These are phyloP conservation scores for Eucalyptus tenuipes DNA, from an alignment of 345 rosid species.

Conservation along the genomic window DNA sequence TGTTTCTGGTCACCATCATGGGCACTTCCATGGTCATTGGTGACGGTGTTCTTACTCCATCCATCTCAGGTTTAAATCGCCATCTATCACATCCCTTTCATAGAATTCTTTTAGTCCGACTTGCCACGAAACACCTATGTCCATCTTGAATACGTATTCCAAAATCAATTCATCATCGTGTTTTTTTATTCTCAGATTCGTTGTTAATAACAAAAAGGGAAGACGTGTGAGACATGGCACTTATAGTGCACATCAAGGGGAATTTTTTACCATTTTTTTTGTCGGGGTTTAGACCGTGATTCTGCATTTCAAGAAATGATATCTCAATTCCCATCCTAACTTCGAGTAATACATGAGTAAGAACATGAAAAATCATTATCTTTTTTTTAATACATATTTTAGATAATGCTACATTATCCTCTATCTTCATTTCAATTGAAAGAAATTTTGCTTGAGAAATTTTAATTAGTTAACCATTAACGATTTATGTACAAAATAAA, in stretches of 20 bases:
- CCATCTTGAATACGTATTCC: not conserved
- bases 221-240: not conserved
- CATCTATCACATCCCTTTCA: not conserved
- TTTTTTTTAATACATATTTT: no score
- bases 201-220: not conserved
- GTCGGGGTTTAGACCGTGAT: not conserved
- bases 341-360: not conserved
- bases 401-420: not conserved
- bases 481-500: no score
- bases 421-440: not conserved
- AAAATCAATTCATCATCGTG: not conserved
- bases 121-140: not conserved
- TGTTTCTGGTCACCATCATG: slow-evolving; percentile 6
- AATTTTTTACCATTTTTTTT: not conserved
- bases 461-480: not conserved
- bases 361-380: not conserved
- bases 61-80: not conserved
- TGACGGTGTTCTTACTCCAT: not conserved
- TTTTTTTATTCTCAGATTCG: not conserved
- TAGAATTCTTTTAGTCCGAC: not conserved
- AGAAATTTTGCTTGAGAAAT: not conserved
- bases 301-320: not conserved
- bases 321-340: not conserved
- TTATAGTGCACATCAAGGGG: not conserved
- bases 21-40: slow-evolving; percentile 4